Evolutionary conservation across 2,329 filamentous ascomycete species (phyloP).

Genomic region (Trichothecium sympodiale): DNA sequence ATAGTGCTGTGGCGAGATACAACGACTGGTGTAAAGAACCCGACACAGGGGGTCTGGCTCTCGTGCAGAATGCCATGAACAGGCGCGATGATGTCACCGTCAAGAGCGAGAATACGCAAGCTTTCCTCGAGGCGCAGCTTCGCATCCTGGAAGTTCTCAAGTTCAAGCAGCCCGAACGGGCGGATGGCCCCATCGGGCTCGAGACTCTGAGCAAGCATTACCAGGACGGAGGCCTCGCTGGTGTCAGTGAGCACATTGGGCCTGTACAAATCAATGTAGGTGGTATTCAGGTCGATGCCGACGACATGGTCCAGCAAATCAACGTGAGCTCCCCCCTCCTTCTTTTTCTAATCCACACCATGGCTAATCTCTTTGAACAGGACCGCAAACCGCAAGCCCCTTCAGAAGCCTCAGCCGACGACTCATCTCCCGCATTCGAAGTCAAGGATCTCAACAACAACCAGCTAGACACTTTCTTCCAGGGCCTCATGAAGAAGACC

Average conservation of each 20-base stretch:
- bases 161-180: slow-evolving; percentile 41
- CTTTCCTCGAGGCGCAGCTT: slow-evolving; percentile 65
- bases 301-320: slow-evolving; percentile 80
- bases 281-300: slow-evolving; percentile 89
- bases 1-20: slow-evolving; percentile 58
- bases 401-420: slow-evolving; percentile 27
- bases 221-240: slow-evolving; percentile 25
- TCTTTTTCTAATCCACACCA: too few relatives aligned
- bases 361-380: slow-evolving; percentile 19
- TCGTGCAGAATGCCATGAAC: slow-evolving; percentile 28
- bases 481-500: slow-evolving; percentile 46
- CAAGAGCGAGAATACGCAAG: slow-evolving; percentile 54
- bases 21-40: slow-evolving; percentile 73
- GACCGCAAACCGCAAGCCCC: slow-evolving; percentile 45
- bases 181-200: not conserved
- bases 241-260: slow-evolving; percentile 70
- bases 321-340: slow-evolving; percentile 46
- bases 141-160: slow-evolving; percentile 58
- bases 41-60: slow-evolving; percentile 43
- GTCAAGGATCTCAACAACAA: slow-evolving; percentile 40
- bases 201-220: slow-evolving; percentile 3
- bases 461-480: slow-evolving; percentile 48
- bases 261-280: slow-evolving; percentile 98
- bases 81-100: slow-evolving; percentile 21
- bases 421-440: slow-evolving; percentile 24